Evolutionary conservation across 495 filamentous ascomycete species (phyloP).

Genomic region (Lichina pygmaea): DNA sequence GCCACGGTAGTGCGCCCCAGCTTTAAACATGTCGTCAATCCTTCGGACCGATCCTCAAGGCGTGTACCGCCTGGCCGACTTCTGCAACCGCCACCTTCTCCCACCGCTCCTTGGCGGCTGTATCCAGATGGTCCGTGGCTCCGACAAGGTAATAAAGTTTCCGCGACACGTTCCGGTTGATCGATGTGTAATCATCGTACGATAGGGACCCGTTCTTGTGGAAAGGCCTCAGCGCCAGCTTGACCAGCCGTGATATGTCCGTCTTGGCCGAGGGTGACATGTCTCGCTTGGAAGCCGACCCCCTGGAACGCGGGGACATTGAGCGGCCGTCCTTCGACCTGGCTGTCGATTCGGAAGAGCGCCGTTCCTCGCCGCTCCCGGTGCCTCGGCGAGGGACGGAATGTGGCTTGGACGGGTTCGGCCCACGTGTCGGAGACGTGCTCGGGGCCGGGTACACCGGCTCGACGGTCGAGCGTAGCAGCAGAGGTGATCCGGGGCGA

Average conservation of each 20-base stretch:
- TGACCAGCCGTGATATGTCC: constrained; percentile 59
- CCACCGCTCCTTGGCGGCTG: constrained; percentile 29
- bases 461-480: constrained; percentile 23
- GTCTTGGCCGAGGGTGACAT: constrained; percentile 50
- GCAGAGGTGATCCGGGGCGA: constrained; percentile 29
- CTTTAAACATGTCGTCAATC: no score
- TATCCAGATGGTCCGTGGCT: constrained; percentile 26
- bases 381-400: not conserved
- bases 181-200: constrained; percentile 62
- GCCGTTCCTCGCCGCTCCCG: not conserved
- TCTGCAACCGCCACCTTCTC: constrained; percentile 46
- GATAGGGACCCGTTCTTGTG: constrained; percentile 31
- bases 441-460: constrained; percentile 27
- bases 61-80: constrained; percentile 35
- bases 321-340: no score
- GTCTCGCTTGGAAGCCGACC: constrained; percentile 5
- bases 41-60: constrained; percentile 2
- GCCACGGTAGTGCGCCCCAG: no score
- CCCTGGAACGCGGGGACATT: not conserved
- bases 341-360: no score
- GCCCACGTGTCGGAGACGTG: constrained; percentile 7
- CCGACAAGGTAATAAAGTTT: constrained; percentile 63
- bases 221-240: constrained; percentile 44
- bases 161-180: constrained; percentile 62
- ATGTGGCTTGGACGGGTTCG: constrained; percentile 9